Conservation (phyloP, 1,139 yeast genomes). For the Kurtzmaniella quercitrusa region DNA sequence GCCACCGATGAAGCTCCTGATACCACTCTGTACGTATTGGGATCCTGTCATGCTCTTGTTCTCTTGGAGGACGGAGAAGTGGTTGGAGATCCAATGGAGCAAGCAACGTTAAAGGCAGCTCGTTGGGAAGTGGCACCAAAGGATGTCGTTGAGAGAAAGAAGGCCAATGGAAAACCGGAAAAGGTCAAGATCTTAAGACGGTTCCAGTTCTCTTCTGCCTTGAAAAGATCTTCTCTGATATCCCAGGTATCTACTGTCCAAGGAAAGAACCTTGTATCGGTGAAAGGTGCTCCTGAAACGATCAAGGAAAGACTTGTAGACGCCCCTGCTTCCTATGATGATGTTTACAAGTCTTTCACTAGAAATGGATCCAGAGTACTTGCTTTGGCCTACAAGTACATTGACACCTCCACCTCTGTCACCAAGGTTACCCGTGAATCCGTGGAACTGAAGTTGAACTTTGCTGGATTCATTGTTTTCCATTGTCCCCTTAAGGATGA, state of each 20-base stretch:
- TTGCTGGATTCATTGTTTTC: constrained; percentile 94
- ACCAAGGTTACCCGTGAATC: constrained; percentile 62
- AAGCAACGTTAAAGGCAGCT: constrained; percentile 86
- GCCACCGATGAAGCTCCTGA: constrained; percentile 58
- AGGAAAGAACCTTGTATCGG: constrained; percentile 72
- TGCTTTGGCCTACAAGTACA: constrained; percentile 81
- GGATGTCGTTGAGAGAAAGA: constrained; percentile 54
- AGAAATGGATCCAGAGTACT: constrained; percentile 95
- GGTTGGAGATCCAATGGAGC: constrained; percentile 99
- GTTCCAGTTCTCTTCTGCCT: constrained; percentile 93
- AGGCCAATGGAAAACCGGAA: constrained; percentile 38
- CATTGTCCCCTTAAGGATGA: constrained; percentile 95
- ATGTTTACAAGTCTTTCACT: constrained; percentile 82
- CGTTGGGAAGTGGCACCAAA: constrained; percentile 79
- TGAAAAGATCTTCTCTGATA: constrained; percentile 91
- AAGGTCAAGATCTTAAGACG: constrained; percentile 78
- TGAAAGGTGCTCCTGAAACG: constrained; percentile 99
- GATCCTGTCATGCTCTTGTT: constrained; percentile 95
- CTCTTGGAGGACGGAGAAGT: constrained; percentile 92
- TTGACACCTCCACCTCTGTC: constrained; percentile 50
- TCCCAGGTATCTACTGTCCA: constrained; percentile 47
- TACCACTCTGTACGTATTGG: constrained; percentile 70
- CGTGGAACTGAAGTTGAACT: constrained; percentile 68
- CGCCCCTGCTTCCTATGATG: constrained; percentile 80
- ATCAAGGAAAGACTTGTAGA: constrained; percentile 68